A percentile compares a stretch with the other conserved stretches of the same genome.
These are phyloP conservation scores for Vigna radiata DNA, from an alignment of 306 rosid species.

Conservation along the genomic window DNA sequence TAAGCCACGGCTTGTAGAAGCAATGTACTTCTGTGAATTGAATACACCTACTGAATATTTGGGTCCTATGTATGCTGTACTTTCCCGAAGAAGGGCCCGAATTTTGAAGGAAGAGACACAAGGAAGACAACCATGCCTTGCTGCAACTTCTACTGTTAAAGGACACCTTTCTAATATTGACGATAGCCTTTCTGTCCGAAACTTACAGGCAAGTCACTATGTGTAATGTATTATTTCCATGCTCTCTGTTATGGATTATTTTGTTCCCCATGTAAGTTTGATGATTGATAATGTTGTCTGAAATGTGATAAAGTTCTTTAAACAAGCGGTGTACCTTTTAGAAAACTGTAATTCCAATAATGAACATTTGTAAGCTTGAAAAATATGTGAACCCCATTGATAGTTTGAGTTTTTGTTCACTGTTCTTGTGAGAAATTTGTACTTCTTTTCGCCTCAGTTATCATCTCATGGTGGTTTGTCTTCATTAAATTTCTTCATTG, in stretches of 20 bases:
- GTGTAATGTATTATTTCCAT: not conserved
- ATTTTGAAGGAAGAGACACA: constrained; percentile 92
- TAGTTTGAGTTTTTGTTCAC: not conserved
- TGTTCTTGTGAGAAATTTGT: not conserved
- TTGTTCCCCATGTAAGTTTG: not conserved
- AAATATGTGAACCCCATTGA: not conserved
- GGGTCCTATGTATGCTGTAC: constrained; percentile 91
- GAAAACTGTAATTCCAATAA: constrained; percentile 18
- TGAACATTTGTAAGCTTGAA: not conserved
- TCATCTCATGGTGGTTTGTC: constrained; percentile 30
- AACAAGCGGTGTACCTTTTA: constrained; percentile 3
- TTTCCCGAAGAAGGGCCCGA: constrained; percentile 79
- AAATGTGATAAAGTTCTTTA: constrained; percentile 12
- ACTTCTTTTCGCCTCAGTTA: not conserved
- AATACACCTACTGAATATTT: constrained; percentile 77
- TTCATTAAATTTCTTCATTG: constrained; percentile 34
- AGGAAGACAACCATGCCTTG: constrained; percentile 92
- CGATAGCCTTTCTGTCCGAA: constrained; percentile 85
- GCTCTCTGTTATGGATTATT: not conserved
- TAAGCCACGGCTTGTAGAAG: constrained; percentile 88
- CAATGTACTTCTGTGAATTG: constrained; percentile 92
- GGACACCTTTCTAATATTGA: constrained; percentile 84
- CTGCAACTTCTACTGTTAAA: constrained; percentile 86
- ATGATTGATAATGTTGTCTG: not conserved
- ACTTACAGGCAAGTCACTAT: constrained; percentile 65